phyloP scores from a whole-genome alignment of 176 grass and related monocot genomes.

The Triticum turgidum region DNA sequence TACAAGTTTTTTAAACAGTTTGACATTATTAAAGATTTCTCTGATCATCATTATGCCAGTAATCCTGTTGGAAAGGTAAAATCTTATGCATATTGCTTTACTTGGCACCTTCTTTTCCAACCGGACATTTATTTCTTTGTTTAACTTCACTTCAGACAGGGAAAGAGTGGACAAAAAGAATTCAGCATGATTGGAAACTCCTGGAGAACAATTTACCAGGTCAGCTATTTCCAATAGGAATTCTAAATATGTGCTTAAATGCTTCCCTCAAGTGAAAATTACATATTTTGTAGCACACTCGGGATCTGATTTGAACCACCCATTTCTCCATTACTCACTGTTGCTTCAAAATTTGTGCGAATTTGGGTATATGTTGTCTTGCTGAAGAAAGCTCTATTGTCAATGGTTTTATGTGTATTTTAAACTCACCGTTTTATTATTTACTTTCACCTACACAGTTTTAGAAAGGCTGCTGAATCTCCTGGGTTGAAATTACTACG shows the following conservation, averaged over 20 bases:
- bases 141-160: conserved; percentile 38
- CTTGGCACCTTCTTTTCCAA: background rate
- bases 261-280: background rate
- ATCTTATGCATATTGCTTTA: background rate
- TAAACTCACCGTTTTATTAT: background rate
- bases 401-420: background rate
- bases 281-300: background rate
- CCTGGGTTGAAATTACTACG: background rate
- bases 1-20: conserved; percentile 88
- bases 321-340: background rate
- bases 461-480: background rate
- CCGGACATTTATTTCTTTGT: background rate
- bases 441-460: background rate
- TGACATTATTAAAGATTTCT: conserved; percentile 63
- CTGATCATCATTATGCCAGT: conserved; percentile 67
- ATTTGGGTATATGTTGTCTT: background rate
- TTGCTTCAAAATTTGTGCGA: conserved; percentile 12
- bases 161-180: conserved; percentile 77
- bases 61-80: conserved; percentile 45
- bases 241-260: conserved; percentile 5
- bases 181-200: conserved; percentile 84
- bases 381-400: conserved; percentile 12
- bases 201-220: conserved; percentile 88
- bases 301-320: background rate
- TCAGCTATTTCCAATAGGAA: conserved; percentile 19